phyloP scores from a whole-genome alignment of 208 protist species.

The Trypanosoma melophagium region DNA sequence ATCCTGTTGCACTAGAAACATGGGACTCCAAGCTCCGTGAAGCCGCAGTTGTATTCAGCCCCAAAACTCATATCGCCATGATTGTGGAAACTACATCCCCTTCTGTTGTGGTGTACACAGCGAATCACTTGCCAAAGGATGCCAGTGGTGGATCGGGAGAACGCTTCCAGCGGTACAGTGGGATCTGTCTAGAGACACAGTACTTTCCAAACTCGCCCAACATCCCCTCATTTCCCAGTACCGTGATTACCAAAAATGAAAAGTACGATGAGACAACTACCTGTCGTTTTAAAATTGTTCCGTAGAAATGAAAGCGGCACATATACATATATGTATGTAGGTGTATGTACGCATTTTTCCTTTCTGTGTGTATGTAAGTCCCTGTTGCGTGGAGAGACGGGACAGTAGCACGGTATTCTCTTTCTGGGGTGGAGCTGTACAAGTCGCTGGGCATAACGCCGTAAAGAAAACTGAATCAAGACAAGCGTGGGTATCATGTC shows the following conservation, averaged over 20 bases:
- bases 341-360: background rate
- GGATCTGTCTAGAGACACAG: constrained; percentile 68
- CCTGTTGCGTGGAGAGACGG: no score
- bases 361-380: no score
- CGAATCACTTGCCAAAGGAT: constrained; percentile 53
- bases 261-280: constrained; percentile 65
- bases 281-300: constrained; percentile 65
- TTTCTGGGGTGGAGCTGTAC: no score
- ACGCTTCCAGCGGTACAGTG: constrained; percentile 62
- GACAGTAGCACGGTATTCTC: no score
- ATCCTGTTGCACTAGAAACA: constrained; percentile 65
- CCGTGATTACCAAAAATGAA: constrained; percentile 56
- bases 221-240: constrained; percentile 56
- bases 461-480: no score
- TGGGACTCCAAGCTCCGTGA: constrained; percentile 67
- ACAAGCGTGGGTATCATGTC: no score
- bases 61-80: constrained; percentile 61
- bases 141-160: constrained; percentile 50
- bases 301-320: background rate
- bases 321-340: background rate
- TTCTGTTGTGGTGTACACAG: constrained; percentile 65
- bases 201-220: constrained; percentile 84
- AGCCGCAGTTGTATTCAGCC: constrained; percentile 65
- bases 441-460: no score
- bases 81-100: constrained; percentile 68